A percentile compares a stretch with the other conserved stretches of the same genome.
Conservation (phyloP, 192 early-diverging fungal genomes). For the Gamsiella multidivaricata region DNA sequence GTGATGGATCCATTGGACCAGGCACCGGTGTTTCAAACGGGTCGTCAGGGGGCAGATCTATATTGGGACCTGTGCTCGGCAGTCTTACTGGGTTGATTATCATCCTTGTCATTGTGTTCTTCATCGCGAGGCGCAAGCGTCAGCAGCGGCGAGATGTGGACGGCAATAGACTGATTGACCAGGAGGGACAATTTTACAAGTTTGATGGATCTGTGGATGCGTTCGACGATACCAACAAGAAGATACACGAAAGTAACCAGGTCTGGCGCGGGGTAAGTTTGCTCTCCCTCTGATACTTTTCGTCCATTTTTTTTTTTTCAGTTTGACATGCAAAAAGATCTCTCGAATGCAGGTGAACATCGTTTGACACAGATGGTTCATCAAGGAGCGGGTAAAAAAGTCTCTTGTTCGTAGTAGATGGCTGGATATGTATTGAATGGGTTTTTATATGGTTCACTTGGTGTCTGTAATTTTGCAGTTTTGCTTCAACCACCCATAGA, state of each 20-base stretch:
- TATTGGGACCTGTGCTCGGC: constrained; percentile 28
- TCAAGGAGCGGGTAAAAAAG: too few relatives aligned
- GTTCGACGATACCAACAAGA: neutral
- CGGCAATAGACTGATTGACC: neutral
- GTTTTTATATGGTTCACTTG: too few relatives aligned
- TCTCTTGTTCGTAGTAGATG: too few relatives aligned
- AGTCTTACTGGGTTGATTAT: constrained; percentile 15
- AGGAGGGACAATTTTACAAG: constrained; percentile 10
- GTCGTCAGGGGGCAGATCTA: neutral
- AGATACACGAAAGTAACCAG: neutral
- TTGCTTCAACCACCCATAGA: too few relatives aligned
- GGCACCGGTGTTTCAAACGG: neutral
- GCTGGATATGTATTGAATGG: too few relatives aligned
- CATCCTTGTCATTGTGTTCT: neutral
- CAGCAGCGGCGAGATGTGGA: neutral
- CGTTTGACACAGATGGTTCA: too few relatives aligned
- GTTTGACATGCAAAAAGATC: too few relatives aligned
- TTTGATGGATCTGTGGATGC: neutral
- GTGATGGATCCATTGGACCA: neutral
- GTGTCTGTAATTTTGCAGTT: too few relatives aligned
- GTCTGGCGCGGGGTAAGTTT: constrained; percentile 18
- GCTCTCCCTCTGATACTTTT: neutral
- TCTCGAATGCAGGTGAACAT: too few relatives aligned
- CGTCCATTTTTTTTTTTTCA: neutral
- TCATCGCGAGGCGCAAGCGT: constrained; percentile 3